phyloP scores from a whole-genome alignment of 2,329 filamentous ascomycete genomes.

The Microdochium paspali region DNA sequence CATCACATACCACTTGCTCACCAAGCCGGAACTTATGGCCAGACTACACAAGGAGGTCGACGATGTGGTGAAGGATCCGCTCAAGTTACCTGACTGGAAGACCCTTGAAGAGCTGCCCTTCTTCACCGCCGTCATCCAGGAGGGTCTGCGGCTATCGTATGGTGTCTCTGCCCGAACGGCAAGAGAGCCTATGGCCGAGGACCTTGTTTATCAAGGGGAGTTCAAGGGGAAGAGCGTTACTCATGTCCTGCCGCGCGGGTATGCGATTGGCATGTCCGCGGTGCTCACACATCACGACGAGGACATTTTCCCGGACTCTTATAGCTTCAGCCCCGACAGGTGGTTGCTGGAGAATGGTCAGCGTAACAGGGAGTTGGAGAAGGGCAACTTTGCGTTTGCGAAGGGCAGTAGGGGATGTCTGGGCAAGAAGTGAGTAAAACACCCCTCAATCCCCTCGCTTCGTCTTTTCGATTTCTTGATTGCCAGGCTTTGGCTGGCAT shows the following conservation, averaged over 20 bases:
- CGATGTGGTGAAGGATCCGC: slow-evolving; percentile 17
- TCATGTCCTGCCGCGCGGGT: slow-evolving; percentile 11
- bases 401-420: slow-evolving; percentile 15
- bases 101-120: not conserved
- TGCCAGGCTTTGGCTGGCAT: too few species aligned
- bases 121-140: slow-evolving; percentile 2
- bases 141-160: slow-evolving; percentile 1
- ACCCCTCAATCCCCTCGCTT: not conserved
- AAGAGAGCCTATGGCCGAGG: slow-evolving; percentile 1
- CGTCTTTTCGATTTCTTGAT: not conserved
- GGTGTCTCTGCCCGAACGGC: slow-evolving; percentile 2
- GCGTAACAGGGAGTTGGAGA: not conserved
- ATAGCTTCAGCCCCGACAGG: slow-evolving; percentile 11
- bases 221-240: not conserved
- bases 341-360: slow-evolving; percentile 9
- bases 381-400: not conserved
- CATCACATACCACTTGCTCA: slow-evolving; percentile 4
- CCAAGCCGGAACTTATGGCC: slow-evolving; percentile 1
- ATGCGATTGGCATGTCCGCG: slow-evolving; percentile 21
- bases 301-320: slow-evolving; percentile 13
- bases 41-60: slow-evolving; percentile 9
- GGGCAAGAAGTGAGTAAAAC: slow-evolving; percentile 1
- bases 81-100: slow-evolving; percentile 7
- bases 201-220: slow-evolving; percentile 1
- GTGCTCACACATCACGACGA: slow-evolving; percentile 20